Conservation (phyloP, 768 basidiomycete species). For the Lactarius hatsudake region DNA sequence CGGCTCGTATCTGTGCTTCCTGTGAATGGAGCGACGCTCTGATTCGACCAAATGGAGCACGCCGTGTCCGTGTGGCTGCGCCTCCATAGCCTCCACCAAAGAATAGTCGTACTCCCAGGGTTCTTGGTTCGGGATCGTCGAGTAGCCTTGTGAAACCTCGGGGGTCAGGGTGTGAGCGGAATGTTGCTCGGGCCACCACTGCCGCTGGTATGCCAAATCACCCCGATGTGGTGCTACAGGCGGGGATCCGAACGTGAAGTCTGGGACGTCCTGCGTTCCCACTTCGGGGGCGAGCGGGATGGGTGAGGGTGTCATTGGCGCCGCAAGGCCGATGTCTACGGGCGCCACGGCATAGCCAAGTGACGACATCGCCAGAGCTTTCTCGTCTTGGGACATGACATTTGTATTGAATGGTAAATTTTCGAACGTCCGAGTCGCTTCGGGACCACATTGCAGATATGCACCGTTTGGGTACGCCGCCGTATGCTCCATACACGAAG, state of each 20-base stretch:
- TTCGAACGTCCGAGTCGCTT: not conserved
- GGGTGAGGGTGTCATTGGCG: not conserved
- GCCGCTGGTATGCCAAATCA: not conserved
- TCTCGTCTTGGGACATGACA: not conserved
- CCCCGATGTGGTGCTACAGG: not conserved
- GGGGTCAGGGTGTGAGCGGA: not conserved
- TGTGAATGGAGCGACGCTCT: not conserved
- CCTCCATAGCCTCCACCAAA: not conserved
- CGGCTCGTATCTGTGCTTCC: not conserved
- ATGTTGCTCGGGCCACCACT: not conserved
- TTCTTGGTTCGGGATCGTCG: not conserved
- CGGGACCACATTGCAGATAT: not conserved
- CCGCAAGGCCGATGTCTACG: not conserved
- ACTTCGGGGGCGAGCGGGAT: not conserved
- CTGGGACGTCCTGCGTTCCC: not conserved
- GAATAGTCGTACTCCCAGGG: not conserved
- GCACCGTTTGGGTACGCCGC: not conserved
- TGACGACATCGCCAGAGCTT: not conserved
- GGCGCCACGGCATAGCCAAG: not conserved
- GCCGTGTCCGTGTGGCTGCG: not conserved
- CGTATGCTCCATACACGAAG: not conserved
- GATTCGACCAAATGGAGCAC: not conserved
- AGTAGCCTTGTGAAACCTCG: not conserved
- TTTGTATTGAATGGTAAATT: not conserved
- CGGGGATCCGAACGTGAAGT: not conserved